Evolutionary conservation across 2,329 filamentous ascomycete species (phyloP), one percentile per base, ranked within the genome.

Genomic region (Raffaelea arxii): DNA sequence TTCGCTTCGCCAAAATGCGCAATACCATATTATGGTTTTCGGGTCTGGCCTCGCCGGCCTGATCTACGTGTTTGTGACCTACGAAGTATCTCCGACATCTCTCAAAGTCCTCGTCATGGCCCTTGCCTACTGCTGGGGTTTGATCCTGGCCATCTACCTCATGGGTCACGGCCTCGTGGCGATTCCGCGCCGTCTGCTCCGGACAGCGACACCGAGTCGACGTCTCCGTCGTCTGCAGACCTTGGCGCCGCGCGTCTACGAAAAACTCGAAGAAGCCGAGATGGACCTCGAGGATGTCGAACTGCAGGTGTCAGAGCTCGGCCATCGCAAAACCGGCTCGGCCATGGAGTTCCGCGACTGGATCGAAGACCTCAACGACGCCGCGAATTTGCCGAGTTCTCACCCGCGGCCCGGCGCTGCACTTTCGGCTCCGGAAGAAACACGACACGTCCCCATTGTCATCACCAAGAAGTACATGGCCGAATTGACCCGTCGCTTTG

Each of bases 121-220:
- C 14, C 70, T 97, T 49, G 86, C 91, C 32, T 98, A 98, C 64
- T 87, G 88, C 50, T 97, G 90, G 85, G 89, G 90, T 56, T 68
- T 98, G 56, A 74, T 91, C 4, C 73, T 97, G 44, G 92, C 90
- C 40, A 95, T 98, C 51, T 97, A 95, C 59, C 74, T 98, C 36
- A 97, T 98, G 91, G 92, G 92, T 6, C 92, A 98, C 63, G 92
- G 92, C 7, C 72, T 98, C 23, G 92, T 98, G 25, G 85, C 90
- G 2, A 85, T 98, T 48, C 92, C 92, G 1, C 76, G 91, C 53
- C 78, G 78, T 32, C 70, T 98, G 16, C 84, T 92, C 57, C 80
- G 84, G 49, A 84, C 87, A 59, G 84, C 89, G 25, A 88, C 82
- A 59, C 78, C 90, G 40, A 85, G 82, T 53, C 79, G 78, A 42